phyloP scores from a whole-genome alignment of 2,329 filamentous ascomycete genomes.

The Ophiostoma ulmi region DNA sequence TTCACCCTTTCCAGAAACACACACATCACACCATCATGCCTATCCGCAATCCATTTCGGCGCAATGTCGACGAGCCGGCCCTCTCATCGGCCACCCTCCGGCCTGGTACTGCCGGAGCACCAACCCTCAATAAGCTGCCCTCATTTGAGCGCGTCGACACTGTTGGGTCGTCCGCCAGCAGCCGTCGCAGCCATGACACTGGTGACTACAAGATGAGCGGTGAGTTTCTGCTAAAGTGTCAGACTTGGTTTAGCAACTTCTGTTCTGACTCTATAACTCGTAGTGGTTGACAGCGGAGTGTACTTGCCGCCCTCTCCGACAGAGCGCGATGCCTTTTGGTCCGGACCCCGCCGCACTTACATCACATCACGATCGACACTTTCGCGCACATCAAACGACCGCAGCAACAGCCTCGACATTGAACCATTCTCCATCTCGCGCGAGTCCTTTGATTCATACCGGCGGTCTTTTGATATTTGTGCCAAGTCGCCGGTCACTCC shows the following conservation, averaged over 20 bases:
- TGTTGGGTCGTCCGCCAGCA: constrained; percentile 55
- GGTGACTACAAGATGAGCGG: constrained; percentile 77
- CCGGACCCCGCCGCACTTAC: constrained; percentile 18
- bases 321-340: constrained; percentile 78
- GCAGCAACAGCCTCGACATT: constrained; percentile 59
- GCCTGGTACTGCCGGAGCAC: constrained; percentile 15
- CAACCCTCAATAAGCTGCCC: constrained; percentile 27
- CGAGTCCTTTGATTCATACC: constrained; percentile 95
- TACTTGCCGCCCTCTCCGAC: constrained; percentile 92
- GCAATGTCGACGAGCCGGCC: constrained; percentile 31
- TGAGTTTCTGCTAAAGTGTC: constrained; percentile 39
- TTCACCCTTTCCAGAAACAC: background rate
- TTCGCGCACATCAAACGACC: constrained; percentile 52
- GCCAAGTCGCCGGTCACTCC: constrained; percentile 62
- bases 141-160: constrained; percentile 60
- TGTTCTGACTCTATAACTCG: constrained; percentile 22
- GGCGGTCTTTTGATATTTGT: constrained; percentile 91
- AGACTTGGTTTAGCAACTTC: background rate
- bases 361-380: constrained; percentile 36
- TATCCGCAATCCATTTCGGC: constrained; percentile 69
- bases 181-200: constrained; percentile 54
- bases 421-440: constrained; percentile 93
- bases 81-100: constrained; percentile 21
- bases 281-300: constrained; percentile 92
- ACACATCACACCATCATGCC: constrained; percentile 44